These are phyloP conservation scores for Thozetella sp. DNA, from an alignment of 495 filamentous ascomycete species.

Conservation along the genomic window DNA sequence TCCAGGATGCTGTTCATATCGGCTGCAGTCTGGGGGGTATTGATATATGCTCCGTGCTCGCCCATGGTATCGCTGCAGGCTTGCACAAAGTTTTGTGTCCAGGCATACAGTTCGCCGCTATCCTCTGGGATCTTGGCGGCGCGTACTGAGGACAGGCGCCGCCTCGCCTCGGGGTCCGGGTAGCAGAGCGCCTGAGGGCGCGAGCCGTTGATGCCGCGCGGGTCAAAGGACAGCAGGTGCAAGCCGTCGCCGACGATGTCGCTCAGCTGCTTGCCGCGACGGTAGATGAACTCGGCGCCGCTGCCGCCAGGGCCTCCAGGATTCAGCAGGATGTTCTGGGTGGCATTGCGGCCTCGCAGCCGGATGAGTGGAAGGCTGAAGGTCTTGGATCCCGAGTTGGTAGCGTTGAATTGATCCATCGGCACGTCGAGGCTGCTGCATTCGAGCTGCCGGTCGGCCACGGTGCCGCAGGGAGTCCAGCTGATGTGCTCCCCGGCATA, in stretches of 20 bases:
- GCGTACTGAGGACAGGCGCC: constrained; percentile 22
- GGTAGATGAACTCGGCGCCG: constrained; percentile 34
- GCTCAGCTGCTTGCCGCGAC: constrained; percentile 27
- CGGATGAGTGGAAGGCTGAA: constrained; percentile 47
- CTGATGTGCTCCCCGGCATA: constrained; percentile 36
- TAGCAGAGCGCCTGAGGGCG: constrained; percentile 38
- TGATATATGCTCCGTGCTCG: constrained; percentile 36
- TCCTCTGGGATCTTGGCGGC: constrained; percentile 24
- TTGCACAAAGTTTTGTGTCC: constrained; percentile 32
- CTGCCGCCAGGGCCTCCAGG: constrained; percentile 46
- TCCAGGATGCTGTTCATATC: constrained; percentile 53
- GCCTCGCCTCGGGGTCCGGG: constrained; percentile 23
- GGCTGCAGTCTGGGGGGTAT: constrained; percentile 49
- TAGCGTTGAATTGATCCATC: constrained; percentile 43
- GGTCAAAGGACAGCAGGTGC: constrained; percentile 46
- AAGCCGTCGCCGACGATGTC: constrained; percentile 41
- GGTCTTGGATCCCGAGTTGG: constrained; percentile 23
- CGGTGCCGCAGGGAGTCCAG: constrained; percentile 37
- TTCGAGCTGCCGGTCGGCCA: constrained; percentile 28
- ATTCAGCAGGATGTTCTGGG: constrained; percentile 44
- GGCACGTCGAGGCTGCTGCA: constrained; percentile 39
- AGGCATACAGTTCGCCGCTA: constrained; percentile 40
- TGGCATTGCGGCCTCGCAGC: constrained; percentile 35
- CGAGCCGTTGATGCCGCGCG: constrained; percentile 44
- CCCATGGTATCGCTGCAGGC: constrained; percentile 44